phyloP scores from a whole-genome alignment of 2,329 filamentous ascomycete species.

The Aureobasidium sp. region DNA sequence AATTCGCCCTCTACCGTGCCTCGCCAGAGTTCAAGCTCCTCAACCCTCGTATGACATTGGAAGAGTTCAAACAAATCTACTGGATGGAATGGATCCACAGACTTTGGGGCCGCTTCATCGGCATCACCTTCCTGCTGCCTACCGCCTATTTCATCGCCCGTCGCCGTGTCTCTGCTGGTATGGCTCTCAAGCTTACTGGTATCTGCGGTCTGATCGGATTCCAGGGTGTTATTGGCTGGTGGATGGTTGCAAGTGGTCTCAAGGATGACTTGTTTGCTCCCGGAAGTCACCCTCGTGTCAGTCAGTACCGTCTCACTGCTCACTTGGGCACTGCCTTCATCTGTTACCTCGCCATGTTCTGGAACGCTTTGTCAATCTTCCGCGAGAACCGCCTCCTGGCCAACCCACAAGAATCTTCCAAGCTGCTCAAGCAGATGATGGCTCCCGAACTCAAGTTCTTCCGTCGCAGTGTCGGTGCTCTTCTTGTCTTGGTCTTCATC shows the following conservation, averaged over 20 bases:
- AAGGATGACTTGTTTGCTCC: constrained; percentile 93
- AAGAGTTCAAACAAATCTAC: constrained; percentile 97
- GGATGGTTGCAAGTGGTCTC: constrained; percentile 97
- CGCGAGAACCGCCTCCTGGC: constrained; percentile 66
- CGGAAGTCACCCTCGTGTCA: constrained; percentile 83
- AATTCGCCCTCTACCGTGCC: constrained; percentile 84
- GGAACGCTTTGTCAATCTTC: constrained; percentile 76
- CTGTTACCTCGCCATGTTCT: constrained; percentile 90
- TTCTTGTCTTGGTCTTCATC: constrained; percentile 69
- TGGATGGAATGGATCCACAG: constrained; percentile 99
- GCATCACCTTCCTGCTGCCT: constrained; percentile 79
- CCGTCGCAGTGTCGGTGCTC: constrained; percentile 59
- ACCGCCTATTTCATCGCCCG: constrained; percentile 80
- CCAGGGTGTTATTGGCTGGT: constrained; percentile 94
- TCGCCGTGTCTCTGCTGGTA: constrained; percentile 65
- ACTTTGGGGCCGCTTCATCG: constrained; percentile 87
- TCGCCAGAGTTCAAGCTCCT: constrained; percentile 89
- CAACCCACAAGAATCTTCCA: constrained; percentile 48
- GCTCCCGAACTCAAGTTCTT: constrained; percentile 63
- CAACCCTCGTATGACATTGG: constrained; percentile 85
- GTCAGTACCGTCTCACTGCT: constrained; percentile 83
- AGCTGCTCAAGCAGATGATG: constrained; percentile 51
- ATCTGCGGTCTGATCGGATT: constrained; percentile 88
- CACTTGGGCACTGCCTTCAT: constrained; percentile 86
- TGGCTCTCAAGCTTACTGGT: constrained; percentile 68